Evolutionary conservation across 225 moss, liverwort and hornwort genomes (phyloP), one percentile per base, ranked within the genome.

Genomic region (Climacium dendroides): DNA sequence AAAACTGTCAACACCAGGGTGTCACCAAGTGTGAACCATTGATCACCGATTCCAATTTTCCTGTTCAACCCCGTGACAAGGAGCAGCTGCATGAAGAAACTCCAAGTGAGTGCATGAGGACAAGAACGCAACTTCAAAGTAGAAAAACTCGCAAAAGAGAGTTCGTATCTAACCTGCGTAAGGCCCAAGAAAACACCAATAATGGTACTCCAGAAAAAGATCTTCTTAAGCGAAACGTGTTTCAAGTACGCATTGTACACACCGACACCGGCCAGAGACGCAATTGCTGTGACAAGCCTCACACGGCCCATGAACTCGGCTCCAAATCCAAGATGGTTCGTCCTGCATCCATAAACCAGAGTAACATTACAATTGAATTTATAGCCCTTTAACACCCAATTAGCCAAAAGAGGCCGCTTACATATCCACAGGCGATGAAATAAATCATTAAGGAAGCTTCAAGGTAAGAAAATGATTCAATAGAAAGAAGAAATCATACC

Each of bases 291-390:
- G 77, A 99, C 95, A 45, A 99, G 95, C 61, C 94, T 91, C 63
- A 99, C 95, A 85, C 97, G 95, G 60, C 98, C 98, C 89, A 99
- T 90, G 80, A 99, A 99, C 89, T 99, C 98, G 37, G 98, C 91
- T 87, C 96, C 95, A 91, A 99, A 99, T 48, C 94, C 96, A 69
- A 99, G 98, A 87, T 95, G 95, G 90, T 99, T 99, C 65, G 98
- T 99, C 84, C 97, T 97, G 92, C 87, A 80, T 81, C 60, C 85
- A 79, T 54, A 48, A 65, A 91, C 17, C 74, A 59, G 60, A 83
- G 29, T 72, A 37, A 81, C 32, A 71, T 34, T 87, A n/a, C 17
- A 77, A 32, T 54, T 62, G 9, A 87, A 41, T 39, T 63, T 6
- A 37, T 22, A 74, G 47, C 45, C 45, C 39, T 60, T 15, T 13